Percentiles rank a stretch among this genome's conserved stretches.
These are phyloP conservation scores for Eucalyptus sp. DNA, from an alignment of 345 rosid genomes.

Conservation along the genomic window DNA sequence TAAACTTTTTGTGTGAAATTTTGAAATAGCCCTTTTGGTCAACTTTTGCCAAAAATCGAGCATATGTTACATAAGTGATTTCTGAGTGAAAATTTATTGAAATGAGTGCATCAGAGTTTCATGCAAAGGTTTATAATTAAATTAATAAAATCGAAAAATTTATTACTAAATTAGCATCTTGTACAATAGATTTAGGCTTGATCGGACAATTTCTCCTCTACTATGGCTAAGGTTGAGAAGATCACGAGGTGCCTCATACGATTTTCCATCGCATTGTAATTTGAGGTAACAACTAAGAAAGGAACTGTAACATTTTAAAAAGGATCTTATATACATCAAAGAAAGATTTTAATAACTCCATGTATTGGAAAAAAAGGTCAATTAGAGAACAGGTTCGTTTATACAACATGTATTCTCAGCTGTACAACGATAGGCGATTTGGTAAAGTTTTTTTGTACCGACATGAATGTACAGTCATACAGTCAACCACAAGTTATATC, in stretches of 20 bases:
- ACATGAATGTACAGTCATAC: background rate
- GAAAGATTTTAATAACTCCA: background rate
- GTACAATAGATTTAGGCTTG: background rate
- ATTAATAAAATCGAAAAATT: background rate
- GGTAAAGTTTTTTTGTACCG: background rate
- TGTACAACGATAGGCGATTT: background rate
- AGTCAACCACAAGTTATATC: background rate
- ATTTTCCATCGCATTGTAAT: background rate
- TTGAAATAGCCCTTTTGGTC: background rate
- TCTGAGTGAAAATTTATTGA: background rate
- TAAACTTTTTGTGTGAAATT: background rate
- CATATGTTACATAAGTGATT: background rate
- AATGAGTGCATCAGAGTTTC: rapidly evolving
- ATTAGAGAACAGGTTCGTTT: too few relatives aligned
- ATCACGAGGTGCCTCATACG: background rate
- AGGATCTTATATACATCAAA: background rate
- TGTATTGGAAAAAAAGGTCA: background rate
- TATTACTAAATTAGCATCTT: background rate
- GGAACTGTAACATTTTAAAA: background rate
- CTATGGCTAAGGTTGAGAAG: background rate
- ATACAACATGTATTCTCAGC: background rate
- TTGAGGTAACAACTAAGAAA: background rate
- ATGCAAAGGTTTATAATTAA: background rate
- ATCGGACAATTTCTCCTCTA: background rate
- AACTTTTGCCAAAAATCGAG: background rate